Evolutionary conservation across 2,329 filamentous ascomycete species (phyloP).

Genomic region (Aphanoascus verrucosus): DNA sequence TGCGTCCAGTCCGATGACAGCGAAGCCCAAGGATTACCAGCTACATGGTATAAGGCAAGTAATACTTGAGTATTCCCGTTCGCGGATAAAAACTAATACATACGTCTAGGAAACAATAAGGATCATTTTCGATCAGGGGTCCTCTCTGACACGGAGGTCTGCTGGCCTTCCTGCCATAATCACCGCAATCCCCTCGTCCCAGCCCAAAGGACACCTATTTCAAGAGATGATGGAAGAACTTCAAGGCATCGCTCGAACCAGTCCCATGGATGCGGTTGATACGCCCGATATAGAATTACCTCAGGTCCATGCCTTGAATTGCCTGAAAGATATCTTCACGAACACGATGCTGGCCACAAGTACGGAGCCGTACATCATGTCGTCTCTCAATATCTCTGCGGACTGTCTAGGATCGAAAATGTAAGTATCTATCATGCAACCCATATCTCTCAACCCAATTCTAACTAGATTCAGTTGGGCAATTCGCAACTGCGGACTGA

Average conservation of each 20-base stretch:
- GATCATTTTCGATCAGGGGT: slow-evolving; percentile 64
- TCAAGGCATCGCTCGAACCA: slow-evolving; percentile 29
- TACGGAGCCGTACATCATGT: slow-evolving; percentile 63
- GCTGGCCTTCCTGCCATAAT: slow-evolving; percentile 84
- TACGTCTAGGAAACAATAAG: slow-evolving; percentile 42
- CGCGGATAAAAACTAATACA: slow-evolving; percentile 13
- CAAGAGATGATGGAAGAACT: slow-evolving; percentile 34
- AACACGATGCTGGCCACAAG: slow-evolving; percentile 63
- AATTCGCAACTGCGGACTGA: slow-evolving; percentile 82
- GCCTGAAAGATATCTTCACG: slow-evolving; percentile 82
- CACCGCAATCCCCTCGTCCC: slow-evolving; percentile 58
- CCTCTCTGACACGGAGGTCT: slow-evolving; percentile 74
- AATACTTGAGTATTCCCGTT: not conserved
- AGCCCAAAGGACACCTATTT: slow-evolving; percentile 44
- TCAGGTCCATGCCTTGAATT: slow-evolving; percentile 93
- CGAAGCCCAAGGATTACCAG: slow-evolving; percentile 41
- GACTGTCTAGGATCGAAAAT: slow-evolving; percentile 67
- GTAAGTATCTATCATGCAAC: slow-evolving; percentile 35
- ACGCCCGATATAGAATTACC: slow-evolving; percentile 51
- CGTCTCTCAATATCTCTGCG: slow-evolving; percentile 68
- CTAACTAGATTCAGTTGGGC: slow-evolving; percentile 55
- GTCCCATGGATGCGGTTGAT: slow-evolving; percentile 22
- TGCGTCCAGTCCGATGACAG: slow-evolving; percentile 44
- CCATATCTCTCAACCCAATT: not conserved
- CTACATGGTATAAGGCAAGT: slow-evolving; percentile 59